These are phyloP conservation scores for Trichaptum fuscoviolaceum DNA, from an alignment of 768 basidiomycete genomes.

Conservation along the genomic window DNA sequence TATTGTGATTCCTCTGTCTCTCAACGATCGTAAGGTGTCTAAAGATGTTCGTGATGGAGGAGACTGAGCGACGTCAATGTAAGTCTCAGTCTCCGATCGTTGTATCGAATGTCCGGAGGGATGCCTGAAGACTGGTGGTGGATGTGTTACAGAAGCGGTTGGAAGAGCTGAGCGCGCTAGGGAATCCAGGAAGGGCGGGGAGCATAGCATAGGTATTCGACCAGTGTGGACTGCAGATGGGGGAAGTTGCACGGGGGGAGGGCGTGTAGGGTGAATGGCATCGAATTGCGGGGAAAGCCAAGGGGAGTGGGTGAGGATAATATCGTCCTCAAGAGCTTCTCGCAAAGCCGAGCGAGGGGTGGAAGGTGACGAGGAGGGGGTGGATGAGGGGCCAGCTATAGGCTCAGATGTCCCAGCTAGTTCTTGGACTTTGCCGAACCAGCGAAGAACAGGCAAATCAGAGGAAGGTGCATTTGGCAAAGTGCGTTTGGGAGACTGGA, in stretches of 20 bases:
- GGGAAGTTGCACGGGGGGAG: slow-evolving; percentile 20
- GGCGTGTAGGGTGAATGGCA: slow-evolving; percentile 4
- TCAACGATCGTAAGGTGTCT: slow-evolving; percentile 50
- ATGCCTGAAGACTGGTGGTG: slow-evolving; percentile 17
- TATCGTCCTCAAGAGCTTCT: slow-evolving; percentile 13
- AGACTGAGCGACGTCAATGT: slow-evolving; percentile 34
- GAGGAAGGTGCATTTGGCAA: slow-evolving; percentile 9
- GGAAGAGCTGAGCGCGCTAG: slow-evolving; percentile 60
- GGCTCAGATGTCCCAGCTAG: not conserved
- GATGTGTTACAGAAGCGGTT: slow-evolving; percentile 50
- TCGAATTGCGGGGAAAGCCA: not conserved
- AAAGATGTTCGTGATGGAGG: slow-evolving; percentile 45
- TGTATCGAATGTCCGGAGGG: slow-evolving; percentile 12
- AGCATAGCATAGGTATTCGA: slow-evolving; percentile 34
- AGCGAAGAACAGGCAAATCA: slow-evolving; percentile 35
- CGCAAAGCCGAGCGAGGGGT: slow-evolving; percentile 27
- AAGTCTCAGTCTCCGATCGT: slow-evolving; percentile 21
- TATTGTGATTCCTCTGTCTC: slow-evolving; percentile 26
- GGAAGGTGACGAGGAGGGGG: slow-evolving; percentile 28
- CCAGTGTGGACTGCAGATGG: slow-evolving; percentile 19
- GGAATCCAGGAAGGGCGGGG: slow-evolving; percentile 48
- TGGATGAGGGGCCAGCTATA: slow-evolving; percentile 15
- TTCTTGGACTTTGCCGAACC: slow-evolving; percentile 27
- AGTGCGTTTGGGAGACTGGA: slow-evolving; percentile 2
- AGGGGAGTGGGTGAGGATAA: not conserved